Base-by-base conservation (phyloP, 805 yeast genomes). In the Zygosaccharomyces siamensis region DNA sequence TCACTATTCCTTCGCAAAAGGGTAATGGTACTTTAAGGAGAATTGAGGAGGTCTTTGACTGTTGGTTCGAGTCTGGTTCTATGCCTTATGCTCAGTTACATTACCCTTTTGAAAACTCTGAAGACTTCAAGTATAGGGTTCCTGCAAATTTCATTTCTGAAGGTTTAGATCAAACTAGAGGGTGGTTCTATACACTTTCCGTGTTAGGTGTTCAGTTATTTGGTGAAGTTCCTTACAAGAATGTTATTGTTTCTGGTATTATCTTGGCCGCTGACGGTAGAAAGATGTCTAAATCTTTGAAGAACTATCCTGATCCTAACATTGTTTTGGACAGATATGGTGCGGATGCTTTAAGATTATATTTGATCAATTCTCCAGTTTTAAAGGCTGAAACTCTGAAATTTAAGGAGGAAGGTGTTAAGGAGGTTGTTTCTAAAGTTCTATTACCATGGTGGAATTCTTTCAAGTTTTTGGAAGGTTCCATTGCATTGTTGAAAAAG, bases 51-150 rank as follows among this genome's bases (percentile, higher is more conserved):
- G 99, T 93, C 41, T 93, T 93, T 66, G 99, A 93, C 74, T 93
- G 99, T 76, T 93, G 99, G 99, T 93, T 93, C 66, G 99, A 93
- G 76, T 89, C 97, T 16, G 99, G 99, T 58, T 84, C 97, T 45
- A 93, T 93, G 99, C 99, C 99, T 54, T 93, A 85, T 61, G 98
- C 97, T 47, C 86, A 96, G 35, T 84, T 86, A 67, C 99, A 93
- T 70, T 93, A 90, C 68, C 99, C 99, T 57, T 93, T 93, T 68
- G 97, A 92, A 72, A 79, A 80, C 65, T 72, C 80, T 66, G 89
- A 87, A 12, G 69, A 68, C 42, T 92, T 92, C 73, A 64, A 73
- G 32, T 67, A 78, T 49, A 79, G 86, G 42, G 95, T 88, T 83
- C 99, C 99, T 41, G 99, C 96, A 39, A 92, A 93, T 71, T 93